phyloP scores from a whole-genome alignment of 2,329 filamentous ascomycete species.

The Aspergillus amoenus region DNA sequence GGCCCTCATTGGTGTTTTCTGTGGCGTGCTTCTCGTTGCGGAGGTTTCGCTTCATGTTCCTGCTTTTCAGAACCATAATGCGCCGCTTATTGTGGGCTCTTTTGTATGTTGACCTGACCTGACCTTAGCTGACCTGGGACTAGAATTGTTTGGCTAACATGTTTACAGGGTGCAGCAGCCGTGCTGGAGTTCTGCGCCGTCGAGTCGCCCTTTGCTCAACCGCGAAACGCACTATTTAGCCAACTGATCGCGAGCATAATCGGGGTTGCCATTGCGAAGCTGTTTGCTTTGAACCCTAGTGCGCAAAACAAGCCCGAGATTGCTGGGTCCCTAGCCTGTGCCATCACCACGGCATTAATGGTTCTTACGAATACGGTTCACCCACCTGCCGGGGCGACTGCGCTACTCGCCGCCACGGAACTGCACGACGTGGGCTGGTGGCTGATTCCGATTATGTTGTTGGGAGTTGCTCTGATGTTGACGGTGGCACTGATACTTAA shows the following conservation, averaged over 20 bases:
- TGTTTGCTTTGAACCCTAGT: slow-evolving; percentile 56
- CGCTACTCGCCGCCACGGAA: slow-evolving; percentile 62
- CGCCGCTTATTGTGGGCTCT: slow-evolving; percentile 65
- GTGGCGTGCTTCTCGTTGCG: slow-evolving; percentile 60
- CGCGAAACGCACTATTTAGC: slow-evolving; percentile 67
- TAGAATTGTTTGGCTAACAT: slow-evolving; percentile 4
- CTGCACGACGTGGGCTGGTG: slow-evolving; percentile 66
- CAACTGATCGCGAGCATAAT: slow-evolving; percentile 63
- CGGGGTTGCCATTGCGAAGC: slow-evolving; percentile 63
- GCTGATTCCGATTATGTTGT: slow-evolving; percentile 61
- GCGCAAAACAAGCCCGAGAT: slow-evolving; percentile 60
- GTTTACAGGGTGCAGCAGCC: slow-evolving; percentile 66
- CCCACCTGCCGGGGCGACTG: slow-evolving; percentile 73
- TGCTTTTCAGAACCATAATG: slow-evolving; percentile 52
- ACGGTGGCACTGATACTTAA: slow-evolving; percentile 64
- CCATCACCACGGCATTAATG: slow-evolving; percentile 64
- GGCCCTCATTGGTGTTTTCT: slow-evolving; percentile 66
- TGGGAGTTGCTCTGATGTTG: slow-evolving; percentile 63
- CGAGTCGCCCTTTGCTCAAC: slow-evolving; percentile 70
- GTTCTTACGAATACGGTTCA: slow-evolving; percentile 69
- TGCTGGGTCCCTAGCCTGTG: slow-evolving; percentile 65
- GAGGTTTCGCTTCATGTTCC: slow-evolving; percentile 56
- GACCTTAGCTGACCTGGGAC: background rate
- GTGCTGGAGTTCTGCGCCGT: slow-evolving; percentile 74
- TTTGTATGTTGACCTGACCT: slow-evolving; percentile 55